These are phyloP conservation scores for Tillandsia leiboldiana DNA, from an alignment of 176 grass and related monocot species.

Conservation along the genomic window DNA sequence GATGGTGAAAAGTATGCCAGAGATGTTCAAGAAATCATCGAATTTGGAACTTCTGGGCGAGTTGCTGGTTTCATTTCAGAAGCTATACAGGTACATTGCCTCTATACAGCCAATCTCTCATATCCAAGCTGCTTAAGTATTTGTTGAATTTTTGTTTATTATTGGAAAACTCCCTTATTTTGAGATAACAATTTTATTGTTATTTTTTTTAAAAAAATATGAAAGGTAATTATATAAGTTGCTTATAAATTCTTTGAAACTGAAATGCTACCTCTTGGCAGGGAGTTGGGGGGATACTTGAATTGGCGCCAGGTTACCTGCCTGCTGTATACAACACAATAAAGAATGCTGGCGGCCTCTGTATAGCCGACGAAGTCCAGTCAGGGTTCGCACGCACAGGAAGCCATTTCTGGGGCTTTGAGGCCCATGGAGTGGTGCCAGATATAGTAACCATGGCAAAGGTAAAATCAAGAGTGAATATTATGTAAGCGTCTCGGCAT, in stretches of 20 bases:
- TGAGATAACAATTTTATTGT: not conserved
- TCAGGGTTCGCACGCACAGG: slow-evolving; percentile 71
- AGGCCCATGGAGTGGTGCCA: slow-evolving; percentile 64
- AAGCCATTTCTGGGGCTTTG: slow-evolving; percentile 93
- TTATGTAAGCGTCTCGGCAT: too few relatives aligned
- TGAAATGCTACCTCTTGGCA: slow-evolving; percentile 10
- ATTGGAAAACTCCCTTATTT: not conserved
- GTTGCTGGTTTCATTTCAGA: slow-evolving; percentile 89
- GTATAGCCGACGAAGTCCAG: slow-evolving; percentile 91
- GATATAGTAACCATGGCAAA: slow-evolving; percentile 98
- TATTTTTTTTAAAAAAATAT: not conserved
- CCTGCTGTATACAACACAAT: slow-evolving; percentile 61
- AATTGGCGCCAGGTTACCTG: slow-evolving; percentile 90
- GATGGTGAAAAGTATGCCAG: slow-evolving; percentile 86
- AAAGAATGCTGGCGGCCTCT: slow-evolving; percentile 76
- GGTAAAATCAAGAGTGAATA: slow-evolving; percentile 21
- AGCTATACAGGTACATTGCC: slow-evolving; percentile 67
- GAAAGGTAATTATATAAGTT: not conserved
- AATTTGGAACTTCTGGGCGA: slow-evolving; percentile 78
- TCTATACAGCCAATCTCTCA: not conserved
- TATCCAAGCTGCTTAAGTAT: not conserved
- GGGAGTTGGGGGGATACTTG: slow-evolving; percentile 92
- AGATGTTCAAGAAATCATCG: slow-evolving; percentile 93
- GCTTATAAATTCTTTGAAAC: not conserved
- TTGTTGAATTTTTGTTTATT: not conserved